Evolutionary conservation across 257 asterid genomes (phyloP).

Genomic region (Cinchona pubescens): DNA sequence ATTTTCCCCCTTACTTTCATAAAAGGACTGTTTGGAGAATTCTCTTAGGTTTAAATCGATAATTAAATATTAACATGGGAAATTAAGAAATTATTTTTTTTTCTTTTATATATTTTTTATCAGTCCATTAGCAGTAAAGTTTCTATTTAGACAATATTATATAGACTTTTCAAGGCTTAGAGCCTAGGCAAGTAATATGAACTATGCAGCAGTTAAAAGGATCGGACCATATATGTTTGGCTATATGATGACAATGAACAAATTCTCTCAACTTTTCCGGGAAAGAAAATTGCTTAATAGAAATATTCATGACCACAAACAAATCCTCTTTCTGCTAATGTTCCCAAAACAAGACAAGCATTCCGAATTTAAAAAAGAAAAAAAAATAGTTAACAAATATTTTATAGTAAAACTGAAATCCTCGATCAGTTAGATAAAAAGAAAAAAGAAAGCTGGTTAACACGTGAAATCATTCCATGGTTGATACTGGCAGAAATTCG

Average conservation of each 20-base stretch:
- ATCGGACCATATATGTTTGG: conserved; percentile 15
- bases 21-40: too few species aligned
- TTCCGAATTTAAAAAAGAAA: background rate
- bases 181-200: conserved; percentile 1
- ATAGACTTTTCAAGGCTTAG: background rate
- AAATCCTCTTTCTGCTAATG: conserved; percentile 1
- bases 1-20: too few species aligned
- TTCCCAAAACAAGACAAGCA: conserved; percentile 16
- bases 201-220: conserved; percentile 4
- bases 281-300: background rate
- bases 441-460: background rate
- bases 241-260: conserved; percentile 11
- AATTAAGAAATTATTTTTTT: background rate
- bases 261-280: background rate
- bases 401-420: background rate
- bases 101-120: background rate
- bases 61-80: too few species aligned
- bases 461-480: background rate
- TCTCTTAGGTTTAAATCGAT: too few species aligned
- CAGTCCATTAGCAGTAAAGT: background rate
- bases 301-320: background rate
- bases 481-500: background rate
- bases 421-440: background rate
- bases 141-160: background rate
- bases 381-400: background rate